Base-by-base conservation (phyloP, 2,329 filamentous ascomycete species). In the Aureobasidium sp. region DNA sequence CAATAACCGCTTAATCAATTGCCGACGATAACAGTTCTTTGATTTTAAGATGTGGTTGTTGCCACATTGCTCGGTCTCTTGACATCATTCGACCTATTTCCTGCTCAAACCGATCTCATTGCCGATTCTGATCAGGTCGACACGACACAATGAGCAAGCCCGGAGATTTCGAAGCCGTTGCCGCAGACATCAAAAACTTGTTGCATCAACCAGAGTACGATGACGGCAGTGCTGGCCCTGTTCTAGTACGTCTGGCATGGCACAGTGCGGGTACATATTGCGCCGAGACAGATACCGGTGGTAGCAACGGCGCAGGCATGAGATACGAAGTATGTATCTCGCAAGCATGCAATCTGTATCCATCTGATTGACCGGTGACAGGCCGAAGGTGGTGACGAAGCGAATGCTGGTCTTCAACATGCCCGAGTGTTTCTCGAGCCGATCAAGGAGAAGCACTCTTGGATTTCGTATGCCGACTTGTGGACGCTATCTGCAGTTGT, bases 281-380 rank as follows among this genome's bases (percentile, higher is more conserved):
- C 61, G 67, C 68, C 25, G 71, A 73, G 52, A 78, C 78, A 52
- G 76, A 81, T 61, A 84, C 80, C 0, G 81, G 81, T 30, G 81
- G 81, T 32, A 79, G 75, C 22, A 84, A 84, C 63, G 81, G 81
- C 55, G 81, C 81, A 0, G 80, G 80, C 16, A 84, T 84, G 81
- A 74, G 81, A 29, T 84, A 83, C 63, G 80, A 83, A 68, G 51
- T 53, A 47, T 11, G 22, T 12, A 27, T n/a, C 10, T 35, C 4
- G 4, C 16, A 2, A 27, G 8, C 19, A 4, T 12, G n/a, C 19
- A 22, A 8, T 41, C 7, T n/a, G 19, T 37, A 11, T 6, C 10
- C 12, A 5, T 37, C 5, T 1, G 4, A 29, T 30, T 37, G 7
- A 42, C 30, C 2, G 16, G 3, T 6, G 3, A 7, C 16, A 53